These are phyloP conservation scores for Kalanchoe fedtschenkoi DNA, from an alignment of 164 flowering plant species.

Conservation along the genomic window DNA sequence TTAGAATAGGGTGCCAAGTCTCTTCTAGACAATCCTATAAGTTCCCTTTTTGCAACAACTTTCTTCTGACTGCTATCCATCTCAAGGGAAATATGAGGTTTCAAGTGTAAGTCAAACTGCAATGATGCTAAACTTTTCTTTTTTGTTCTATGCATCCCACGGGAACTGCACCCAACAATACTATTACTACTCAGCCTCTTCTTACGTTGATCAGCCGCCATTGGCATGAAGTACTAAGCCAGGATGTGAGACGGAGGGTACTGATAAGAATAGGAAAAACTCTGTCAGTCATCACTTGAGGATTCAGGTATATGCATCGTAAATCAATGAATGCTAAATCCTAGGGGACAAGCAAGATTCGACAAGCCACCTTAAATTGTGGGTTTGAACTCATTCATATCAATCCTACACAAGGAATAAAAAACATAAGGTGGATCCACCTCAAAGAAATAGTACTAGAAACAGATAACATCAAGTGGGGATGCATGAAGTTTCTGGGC, in stretches of 20 bases:
- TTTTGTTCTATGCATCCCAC: constrained; percentile 33
- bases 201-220: constrained; percentile 74
- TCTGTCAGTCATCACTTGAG: not conserved
- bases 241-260: not conserved
- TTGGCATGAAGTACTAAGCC: constrained; percentile 16
- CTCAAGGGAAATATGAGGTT: constrained; percentile 48
- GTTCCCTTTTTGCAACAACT: constrained; percentile 67
- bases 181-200: constrained; percentile 42
- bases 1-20: constrained; percentile 44
- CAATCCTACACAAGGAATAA: too few species aligned
- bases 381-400: too few species aligned
- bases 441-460: too few species aligned
- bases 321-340: not conserved
- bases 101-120: constrained; percentile 23
- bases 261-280: not conserved
- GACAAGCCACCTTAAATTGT: not conserved
- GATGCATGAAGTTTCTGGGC: too few species aligned
- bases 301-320: not conserved
- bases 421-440: too few species aligned
- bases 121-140: constrained; percentile 32
- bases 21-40: constrained; percentile 55
- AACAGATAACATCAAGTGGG: too few species aligned
- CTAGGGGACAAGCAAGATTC: not conserved
- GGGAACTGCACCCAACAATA: constrained; percentile 27
- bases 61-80: constrained; percentile 49